These are phyloP conservation scores for Pseudogymnoascus sp. DNA, from an alignment of 2,329 filamentous ascomycete genomes.

Conservation along the genomic window DNA sequence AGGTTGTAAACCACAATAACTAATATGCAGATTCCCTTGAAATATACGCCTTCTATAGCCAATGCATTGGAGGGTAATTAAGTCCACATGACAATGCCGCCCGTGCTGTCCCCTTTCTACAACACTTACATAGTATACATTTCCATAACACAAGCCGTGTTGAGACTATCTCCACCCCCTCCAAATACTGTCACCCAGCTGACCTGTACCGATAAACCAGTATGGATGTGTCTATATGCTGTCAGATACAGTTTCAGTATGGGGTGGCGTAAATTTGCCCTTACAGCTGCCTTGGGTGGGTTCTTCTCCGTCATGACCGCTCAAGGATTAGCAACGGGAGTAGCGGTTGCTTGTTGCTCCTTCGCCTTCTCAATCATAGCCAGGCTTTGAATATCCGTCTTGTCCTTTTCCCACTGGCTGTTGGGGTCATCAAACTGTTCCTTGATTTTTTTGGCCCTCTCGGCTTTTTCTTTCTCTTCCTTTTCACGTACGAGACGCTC, in stretches of 20 bases:
- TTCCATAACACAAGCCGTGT: not conserved
- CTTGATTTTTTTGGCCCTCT: constrained; percentile 68
- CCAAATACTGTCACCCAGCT: not conserved
- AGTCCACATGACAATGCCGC: not conserved
- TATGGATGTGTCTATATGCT: not conserved
- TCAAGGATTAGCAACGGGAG: not conserved
- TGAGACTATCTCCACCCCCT: not conserved
- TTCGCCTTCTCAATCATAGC: constrained; percentile 46
- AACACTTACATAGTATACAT: constrained; percentile 7
- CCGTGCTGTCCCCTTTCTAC: not conserved
- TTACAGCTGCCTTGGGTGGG: constrained; percentile 10
- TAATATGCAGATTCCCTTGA: not conserved
- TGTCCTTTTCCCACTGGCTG: constrained; percentile 84
- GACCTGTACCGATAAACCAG: not conserved
- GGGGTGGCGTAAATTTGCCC: not conserved
- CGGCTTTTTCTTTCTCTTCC: constrained; percentile 66
- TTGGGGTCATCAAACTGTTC: constrained; percentile 69
- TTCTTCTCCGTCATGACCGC: not conserved
- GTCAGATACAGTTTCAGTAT: not conserved
- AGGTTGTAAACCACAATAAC: not conserved
- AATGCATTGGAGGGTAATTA: not conserved
- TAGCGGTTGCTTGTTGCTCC: constrained; percentile 26
- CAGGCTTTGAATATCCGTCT: constrained; percentile 64
- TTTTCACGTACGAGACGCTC: constrained; percentile 72
- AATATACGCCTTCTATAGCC: constrained; percentile 6